Evolutionary conservation across 768 basidiomycete genomes (phyloP).

Genomic region (Hericium alpestre): DNA sequence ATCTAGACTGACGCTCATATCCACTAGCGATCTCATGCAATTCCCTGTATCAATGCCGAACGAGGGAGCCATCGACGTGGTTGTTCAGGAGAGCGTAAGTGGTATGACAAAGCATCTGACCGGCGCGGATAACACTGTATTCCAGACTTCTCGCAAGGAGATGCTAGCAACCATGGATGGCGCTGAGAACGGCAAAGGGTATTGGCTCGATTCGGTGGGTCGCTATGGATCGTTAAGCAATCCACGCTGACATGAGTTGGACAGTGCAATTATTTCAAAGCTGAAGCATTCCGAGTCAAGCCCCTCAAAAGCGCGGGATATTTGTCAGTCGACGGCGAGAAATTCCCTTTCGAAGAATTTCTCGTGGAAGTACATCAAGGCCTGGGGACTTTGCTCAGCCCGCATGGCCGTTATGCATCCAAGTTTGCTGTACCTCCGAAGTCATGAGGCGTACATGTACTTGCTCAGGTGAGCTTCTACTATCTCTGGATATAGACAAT

Average conservation of each 20-base stretch:
- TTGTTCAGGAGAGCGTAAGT: slow-evolving; percentile 52
- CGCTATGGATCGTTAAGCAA: not conserved
- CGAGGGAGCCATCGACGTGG: slow-evolving; percentile 70
- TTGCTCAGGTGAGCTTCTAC: too few relatives aligned
- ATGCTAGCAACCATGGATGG: slow-evolving; percentile 46
- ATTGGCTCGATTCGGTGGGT: slow-evolving; percentile 52
- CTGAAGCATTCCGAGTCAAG: slow-evolving; percentile 60
- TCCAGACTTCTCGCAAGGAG: slow-evolving; percentile 39
- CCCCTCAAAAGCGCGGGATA: slow-evolving; percentile 43
- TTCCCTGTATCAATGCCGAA: slow-evolving; percentile 76
- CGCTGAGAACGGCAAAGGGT: slow-evolving; percentile 49
- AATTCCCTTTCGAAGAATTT: slow-evolving; percentile 62
- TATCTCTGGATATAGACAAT: too few relatives aligned
- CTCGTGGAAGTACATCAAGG: slow-evolving; percentile 68
- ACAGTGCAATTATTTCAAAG: slow-evolving; percentile 66
- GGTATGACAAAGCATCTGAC: not conserved
- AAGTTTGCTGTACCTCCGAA: slow-evolving; percentile 26
- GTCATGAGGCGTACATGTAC: too few relatives aligned
- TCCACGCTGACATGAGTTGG: slow-evolving; percentile 7
- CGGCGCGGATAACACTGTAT: not conserved
- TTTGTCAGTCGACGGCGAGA: slow-evolving; percentile 72
- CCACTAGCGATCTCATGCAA: slow-evolving; percentile 58
- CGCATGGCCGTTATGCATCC: slow-evolving; percentile 47
- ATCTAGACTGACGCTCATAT: too few relatives aligned
- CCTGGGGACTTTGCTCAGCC: slow-evolving; percentile 56